Conservation (phyloP, 495 filamentous ascomycete genomes). For the Penicillium antarcticum region DNA sequence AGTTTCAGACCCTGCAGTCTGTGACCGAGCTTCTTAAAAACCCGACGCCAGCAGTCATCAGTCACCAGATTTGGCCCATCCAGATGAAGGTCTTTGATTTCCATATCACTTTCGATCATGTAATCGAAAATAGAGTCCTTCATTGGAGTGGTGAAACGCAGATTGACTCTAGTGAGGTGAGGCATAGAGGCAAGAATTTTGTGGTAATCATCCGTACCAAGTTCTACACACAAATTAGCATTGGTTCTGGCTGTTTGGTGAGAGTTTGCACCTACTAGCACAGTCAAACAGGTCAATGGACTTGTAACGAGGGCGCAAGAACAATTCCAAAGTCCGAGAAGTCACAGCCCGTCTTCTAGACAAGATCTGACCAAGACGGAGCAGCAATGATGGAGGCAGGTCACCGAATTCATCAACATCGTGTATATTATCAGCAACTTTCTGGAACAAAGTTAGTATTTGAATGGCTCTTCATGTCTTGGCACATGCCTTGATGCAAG, state of each 20-base stretch:
- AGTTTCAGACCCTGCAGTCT: constrained; percentile 66
- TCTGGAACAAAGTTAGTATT: constrained; percentile 34
- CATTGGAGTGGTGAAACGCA: constrained; percentile 81
- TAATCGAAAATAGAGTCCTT: constrained; percentile 79
- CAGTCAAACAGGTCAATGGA: constrained; percentile 77
- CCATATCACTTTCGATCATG: constrained; percentile 63
- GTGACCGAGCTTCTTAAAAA: constrained; percentile 59
- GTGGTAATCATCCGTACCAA: constrained; percentile 70
- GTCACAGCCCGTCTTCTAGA: constrained; percentile 75
- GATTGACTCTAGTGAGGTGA: constrained; percentile 60
- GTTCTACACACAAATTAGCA: constrained; percentile 41
- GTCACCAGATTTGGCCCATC: constrained; percentile 77
- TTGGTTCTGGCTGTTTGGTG: not conserved
- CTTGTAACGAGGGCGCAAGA: constrained; percentile 65
- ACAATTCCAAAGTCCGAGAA: constrained; percentile 67
- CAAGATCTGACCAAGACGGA: constrained; percentile 75
- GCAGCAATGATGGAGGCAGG: constrained; percentile 61
- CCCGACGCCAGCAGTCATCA: constrained; percentile 64
- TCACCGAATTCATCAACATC: constrained; percentile 83
- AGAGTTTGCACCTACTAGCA: constrained; percentile 47
- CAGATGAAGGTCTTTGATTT: constrained; percentile 61
- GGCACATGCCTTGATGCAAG: constrained; percentile 65
- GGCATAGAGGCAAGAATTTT: constrained; percentile 77
- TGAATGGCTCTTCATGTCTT: not conserved
- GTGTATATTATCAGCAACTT: constrained; percentile 75